Evolutionary conservation across 1,284 basidiomycete species (phyloP).

Genomic region (Ceratobasidium sp.): DNA sequence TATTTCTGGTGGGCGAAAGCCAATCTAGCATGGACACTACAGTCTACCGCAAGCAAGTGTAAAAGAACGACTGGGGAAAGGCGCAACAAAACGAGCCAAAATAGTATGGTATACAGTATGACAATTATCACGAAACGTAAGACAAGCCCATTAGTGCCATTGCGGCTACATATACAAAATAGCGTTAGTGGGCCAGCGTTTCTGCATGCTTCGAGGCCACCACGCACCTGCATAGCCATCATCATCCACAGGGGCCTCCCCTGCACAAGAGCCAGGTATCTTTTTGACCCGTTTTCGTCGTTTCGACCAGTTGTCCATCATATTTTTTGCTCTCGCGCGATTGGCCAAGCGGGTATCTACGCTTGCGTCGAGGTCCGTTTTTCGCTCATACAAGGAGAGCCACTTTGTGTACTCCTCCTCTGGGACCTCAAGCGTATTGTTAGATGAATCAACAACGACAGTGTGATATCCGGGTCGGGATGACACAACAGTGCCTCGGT

Average conservation of each 20-base stretch:
- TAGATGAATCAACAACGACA: slow-evolving; percentile 40
- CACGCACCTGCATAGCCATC: slow-evolving; percentile 41
- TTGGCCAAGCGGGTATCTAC: slow-evolving; percentile 38
- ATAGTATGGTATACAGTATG: slow-evolving; percentile 25
- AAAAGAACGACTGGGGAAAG: slow-evolving; percentile 23
- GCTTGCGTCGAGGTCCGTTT: slow-evolving; percentile 37
- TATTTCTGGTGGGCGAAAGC: slow-evolving; percentile 49
- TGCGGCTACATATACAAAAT: slow-evolving; percentile 12
- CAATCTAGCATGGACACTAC: not conserved
- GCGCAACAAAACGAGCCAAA: not conserved
- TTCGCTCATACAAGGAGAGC: slow-evolving; percentile 39
- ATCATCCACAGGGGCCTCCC: slow-evolving; percentile 39
- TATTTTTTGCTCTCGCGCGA: slow-evolving; percentile 40
- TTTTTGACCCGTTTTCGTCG: slow-evolving; percentile 41
- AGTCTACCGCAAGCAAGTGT: not conserved
- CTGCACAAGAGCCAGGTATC: slow-evolving; percentile 23
- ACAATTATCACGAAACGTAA: slow-evolving; percentile 37
- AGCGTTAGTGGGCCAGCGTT: not conserved
- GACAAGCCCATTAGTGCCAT: slow-evolving; percentile 42
- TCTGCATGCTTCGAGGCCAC: not conserved
- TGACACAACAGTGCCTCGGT: slow-evolving; percentile 37
- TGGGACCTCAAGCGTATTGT: slow-evolving; percentile 39
- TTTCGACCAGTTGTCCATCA: slow-evolving; percentile 43
- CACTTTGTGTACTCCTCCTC: slow-evolving; percentile 41
- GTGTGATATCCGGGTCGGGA: slow-evolving; percentile 39